Percentiles rank a stretch among this genome's conserved stretches.
phyloP scores from a whole-genome alignment of 345 rosid genomes.

The Clausena lansium region DNA sequence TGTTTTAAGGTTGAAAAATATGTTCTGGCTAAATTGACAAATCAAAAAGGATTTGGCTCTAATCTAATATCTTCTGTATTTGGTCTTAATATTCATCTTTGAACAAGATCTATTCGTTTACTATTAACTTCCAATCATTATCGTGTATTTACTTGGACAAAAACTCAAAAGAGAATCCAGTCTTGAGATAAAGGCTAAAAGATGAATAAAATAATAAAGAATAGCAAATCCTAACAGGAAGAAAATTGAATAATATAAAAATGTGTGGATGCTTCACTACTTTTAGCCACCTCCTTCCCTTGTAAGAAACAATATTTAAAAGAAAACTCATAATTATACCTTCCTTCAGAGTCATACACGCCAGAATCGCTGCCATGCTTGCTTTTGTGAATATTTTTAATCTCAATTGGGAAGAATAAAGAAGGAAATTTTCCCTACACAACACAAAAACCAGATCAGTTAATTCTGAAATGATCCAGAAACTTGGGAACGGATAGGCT shows the following conservation, averaged over 20 bases:
- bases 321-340: constrained; percentile 32
- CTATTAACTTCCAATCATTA: background rate
- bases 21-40: too few relatives aligned
- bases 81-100: background rate
- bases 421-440: constrained; percentile 71
- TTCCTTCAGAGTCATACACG: constrained; percentile 75
- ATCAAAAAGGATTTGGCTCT: too few relatives aligned
- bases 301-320: background rate
- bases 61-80: too few relatives aligned
- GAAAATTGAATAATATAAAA: background rate
- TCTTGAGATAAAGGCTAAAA: background rate
- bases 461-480: background rate
- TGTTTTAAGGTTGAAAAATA: too few relatives aligned
- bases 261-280: background rate
- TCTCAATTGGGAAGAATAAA: constrained; percentile 60
- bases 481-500: background rate
- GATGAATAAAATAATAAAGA: background rate
- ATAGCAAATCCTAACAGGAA: background rate
- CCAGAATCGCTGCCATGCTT: constrained; percentile 91
- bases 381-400: constrained; percentile 58
- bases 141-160: background rate
- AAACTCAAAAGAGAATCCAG: background rate
- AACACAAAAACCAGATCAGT: background rate
- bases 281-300: background rate
- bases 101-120: background rate